Percentiles rank a stretch among this genome's conserved stretches.
Evolutionary conservation across 1,139 yeast genomes (phyloP).

Genomic region (Groenewaldozyma auringiensis): DNA sequence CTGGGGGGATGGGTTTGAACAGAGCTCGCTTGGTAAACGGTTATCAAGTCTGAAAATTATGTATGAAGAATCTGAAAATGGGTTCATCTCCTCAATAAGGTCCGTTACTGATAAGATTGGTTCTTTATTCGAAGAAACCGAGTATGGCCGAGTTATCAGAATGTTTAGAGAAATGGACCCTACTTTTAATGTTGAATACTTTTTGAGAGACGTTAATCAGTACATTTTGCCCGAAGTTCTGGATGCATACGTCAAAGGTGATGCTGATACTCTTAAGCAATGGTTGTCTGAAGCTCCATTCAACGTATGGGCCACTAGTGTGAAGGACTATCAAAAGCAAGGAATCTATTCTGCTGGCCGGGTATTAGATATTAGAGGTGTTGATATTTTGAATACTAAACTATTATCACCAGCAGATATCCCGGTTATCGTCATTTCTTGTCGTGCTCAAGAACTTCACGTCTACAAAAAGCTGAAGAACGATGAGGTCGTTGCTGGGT

Average conservation of each 20-base stretch:
- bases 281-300: conserved; percentile 98
- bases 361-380: conserved; percentile 91
- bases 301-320: conserved; percentile 90
- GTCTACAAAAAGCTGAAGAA: conserved; percentile 83
- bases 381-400: conserved; percentile 85
- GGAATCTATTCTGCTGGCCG: conserved; percentile 88
- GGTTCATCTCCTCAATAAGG: conserved; percentile 73
- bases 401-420: conserved; percentile 83
- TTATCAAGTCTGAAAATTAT: conserved; percentile 56
- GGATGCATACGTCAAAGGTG: conserved; percentile 94
- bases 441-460: conserved; percentile 95
- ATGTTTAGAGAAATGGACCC: conserved; percentile 90
- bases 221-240: conserved; percentile 91
- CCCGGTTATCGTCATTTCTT: conserved; percentile 89
- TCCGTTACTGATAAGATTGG: conserved; percentile 74
- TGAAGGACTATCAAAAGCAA: conserved; percentile 87
- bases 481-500: conserved; percentile 93
- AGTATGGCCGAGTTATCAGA: conserved; percentile 82
- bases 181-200: conserved; percentile 68
- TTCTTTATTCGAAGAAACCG: conserved; percentile 92
- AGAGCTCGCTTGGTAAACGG: conserved; percentile 62
- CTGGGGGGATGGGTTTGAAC: conserved; percentile 57
- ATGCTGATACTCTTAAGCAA: conserved; percentile 66
- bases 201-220: conserved; percentile 78
- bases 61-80: conserved; percentile 88